Evolutionary conservation across 306 rosid genomes (phyloP), one percentile per base, ranked within the genome.

Genomic region (Vigna trinervia): DNA sequence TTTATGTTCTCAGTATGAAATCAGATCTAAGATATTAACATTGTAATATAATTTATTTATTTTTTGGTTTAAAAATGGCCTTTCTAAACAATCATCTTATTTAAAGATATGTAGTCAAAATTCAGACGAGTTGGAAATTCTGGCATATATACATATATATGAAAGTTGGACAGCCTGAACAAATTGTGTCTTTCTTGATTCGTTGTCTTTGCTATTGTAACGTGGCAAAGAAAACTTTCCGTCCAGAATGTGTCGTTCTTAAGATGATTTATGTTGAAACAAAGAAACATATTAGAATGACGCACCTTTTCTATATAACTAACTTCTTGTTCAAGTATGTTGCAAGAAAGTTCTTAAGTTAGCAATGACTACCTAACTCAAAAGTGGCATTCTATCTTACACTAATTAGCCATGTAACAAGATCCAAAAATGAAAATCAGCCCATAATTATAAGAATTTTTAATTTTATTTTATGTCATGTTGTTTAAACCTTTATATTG

Each of bases 341-440:
- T 74, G 32, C 71, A 81, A 74, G 78, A 47, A 82, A 81, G 62
- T 75, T 34, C 74, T 59, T 68, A 19, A 72, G 80, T 84, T 77
- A 80, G 84, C 54, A 54, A 76, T 79, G 73, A 6, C 78, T 61
- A 77, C 77, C 78, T 78, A 86, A 79, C 82, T 76, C 15, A 41
- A 34, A 13, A 67, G 36, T 30, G 48, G 64, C 73, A 38, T 74
- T 23, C 56, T 62, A 78, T 68, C 78, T 74, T 47, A 46, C 34
- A 41, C 12, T 41, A 9, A 73, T 72, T 77, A 50, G 28, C 46
- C 47, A 20, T 41, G 8, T n/a, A 41, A 56, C 26, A 62, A 78
- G 57, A 41, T 41, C 3, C 0, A 5, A 11, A 68, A 61, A 57
- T 43, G 65, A 56, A 23, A 59, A 75, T 54, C 8, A 56, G 64